Conservation (phyloP, 192 early-diverging fungal genomes). For the Phycomyces nitens region DNA sequence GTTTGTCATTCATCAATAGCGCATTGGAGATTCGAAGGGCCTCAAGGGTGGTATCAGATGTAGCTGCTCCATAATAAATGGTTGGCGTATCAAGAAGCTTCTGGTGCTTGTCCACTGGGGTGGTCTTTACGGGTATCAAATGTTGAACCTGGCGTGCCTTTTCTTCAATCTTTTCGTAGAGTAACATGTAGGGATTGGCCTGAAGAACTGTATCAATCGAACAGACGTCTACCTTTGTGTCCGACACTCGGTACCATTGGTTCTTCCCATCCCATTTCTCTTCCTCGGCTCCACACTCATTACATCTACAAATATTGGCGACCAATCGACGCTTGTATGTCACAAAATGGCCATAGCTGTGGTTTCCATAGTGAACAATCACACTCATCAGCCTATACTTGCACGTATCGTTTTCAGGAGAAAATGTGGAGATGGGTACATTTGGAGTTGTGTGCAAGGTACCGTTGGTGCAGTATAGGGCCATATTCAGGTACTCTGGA, state of each 20-base stretch:
- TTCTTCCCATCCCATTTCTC: conserved; percentile 27
- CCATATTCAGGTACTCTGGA: conserved; percentile 71
- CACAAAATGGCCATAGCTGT: conserved; percentile 76
- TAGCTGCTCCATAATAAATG: not conserved
- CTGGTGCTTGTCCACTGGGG: not conserved
- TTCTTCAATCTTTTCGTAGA: conserved; percentile 47
- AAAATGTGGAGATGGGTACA: conserved; percentile 46
- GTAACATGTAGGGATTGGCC: conserved; percentile 66
- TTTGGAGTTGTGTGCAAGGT: conserved; percentile 49
- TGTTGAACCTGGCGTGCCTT: not conserved
- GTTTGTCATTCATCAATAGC: conserved; percentile 10
- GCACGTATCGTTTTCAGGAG: not conserved
- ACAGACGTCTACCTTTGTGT: conserved; percentile 62
- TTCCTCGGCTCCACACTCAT: conserved; percentile 8
- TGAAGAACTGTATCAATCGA: conserved; percentile 54
- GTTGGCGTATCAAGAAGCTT: not conserved
- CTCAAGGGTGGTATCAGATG: not conserved
- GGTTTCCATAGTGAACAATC: conserved; percentile 68
- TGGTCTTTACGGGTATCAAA: not conserved
- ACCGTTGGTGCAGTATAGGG: conserved; percentile 67
- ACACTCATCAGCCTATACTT: conserved; percentile 61
- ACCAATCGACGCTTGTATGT: conserved; percentile 55
- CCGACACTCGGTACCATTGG: conserved; percentile 66
- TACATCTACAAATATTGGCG: conserved; percentile 26
- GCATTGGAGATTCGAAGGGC: conserved; percentile 17